Percentiles rank a stretch among this genome's conserved stretches.
Evolutionary conservation across 768 basidiomycete species (phyloP).

Genomic region (Russula olivacea): DNA sequence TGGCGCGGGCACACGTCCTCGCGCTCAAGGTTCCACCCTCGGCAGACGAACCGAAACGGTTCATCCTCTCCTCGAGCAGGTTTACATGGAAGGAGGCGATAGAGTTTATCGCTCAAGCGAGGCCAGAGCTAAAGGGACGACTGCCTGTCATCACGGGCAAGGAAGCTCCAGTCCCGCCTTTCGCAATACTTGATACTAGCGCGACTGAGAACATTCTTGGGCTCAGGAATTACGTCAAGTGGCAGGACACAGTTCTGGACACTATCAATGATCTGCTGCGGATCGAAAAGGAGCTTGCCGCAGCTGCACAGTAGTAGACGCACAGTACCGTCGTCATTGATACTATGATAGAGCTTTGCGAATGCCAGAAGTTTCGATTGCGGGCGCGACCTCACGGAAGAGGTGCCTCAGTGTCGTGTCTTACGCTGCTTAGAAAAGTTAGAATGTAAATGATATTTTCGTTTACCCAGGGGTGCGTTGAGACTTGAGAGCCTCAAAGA

Average conservation of each 20-base stretch:
- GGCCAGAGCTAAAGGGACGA: conserved; percentile 28
- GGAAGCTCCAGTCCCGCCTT: neutral
- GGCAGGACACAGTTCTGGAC: conserved; percentile 20
- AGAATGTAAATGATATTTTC: too few relatives aligned
- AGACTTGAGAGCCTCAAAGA: too few relatives aligned
- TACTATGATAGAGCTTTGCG: neutral
- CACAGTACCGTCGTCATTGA: too few relatives aligned
- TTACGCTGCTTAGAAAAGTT: too few relatives aligned
- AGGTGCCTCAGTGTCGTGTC: conserved; percentile 13
- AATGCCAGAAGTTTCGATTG: neutral
- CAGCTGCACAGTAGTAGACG: neutral
- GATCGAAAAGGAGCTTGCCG: conserved; percentile 7
- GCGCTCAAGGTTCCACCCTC: conserved; percentile 26
- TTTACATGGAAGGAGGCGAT: conserved; percentile 30
- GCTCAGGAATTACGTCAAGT: conserved; percentile 12
- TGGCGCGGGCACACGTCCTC: conserved; percentile 31
- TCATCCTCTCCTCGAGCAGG: conserved; percentile 27
- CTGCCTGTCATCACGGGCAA: conserved; percentile 9
- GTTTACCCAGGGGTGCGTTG: too few relatives aligned
- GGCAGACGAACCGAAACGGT: conserved; percentile 18
- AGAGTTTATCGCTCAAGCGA: conserved; percentile 23
- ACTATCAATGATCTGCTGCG: conserved; percentile 21
- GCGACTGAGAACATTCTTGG: conserved; percentile 10
- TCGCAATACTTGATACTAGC: conserved; percentile 5
- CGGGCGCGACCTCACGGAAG: conserved; percentile 9